Evolutionary conservation across 257 asterid genomes (phyloP).

Genomic region (Datura wrightii): DNA sequence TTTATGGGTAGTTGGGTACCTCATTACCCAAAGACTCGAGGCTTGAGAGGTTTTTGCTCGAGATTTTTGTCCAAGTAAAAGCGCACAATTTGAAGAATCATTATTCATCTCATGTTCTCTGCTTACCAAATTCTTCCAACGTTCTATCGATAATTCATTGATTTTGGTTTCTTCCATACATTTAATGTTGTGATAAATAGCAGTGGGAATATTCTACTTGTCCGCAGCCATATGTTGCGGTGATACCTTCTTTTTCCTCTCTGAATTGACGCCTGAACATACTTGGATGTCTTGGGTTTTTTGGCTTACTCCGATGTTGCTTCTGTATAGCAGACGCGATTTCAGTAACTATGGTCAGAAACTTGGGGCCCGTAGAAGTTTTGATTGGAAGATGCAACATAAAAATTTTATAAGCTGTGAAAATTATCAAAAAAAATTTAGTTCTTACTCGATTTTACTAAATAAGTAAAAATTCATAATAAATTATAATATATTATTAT

Average conservation of each 20-base stretch:
- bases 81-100: not conserved
- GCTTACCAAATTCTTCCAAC: not conserved
- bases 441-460: too few species aligned
- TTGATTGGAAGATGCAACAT: too few species aligned
- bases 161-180: not conserved
- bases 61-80: conserved; percentile 17
- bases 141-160: not conserved
- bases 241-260: not conserved
- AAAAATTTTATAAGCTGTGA: too few species aligned
- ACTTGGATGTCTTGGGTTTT: too few species aligned
- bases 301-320: not conserved
- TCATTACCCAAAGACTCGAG: not conserved
- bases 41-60: not conserved
- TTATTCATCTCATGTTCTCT: not conserved
- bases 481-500: too few species aligned
- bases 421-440: too few species aligned
- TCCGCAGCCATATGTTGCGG: not conserved
- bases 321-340: too few species aligned
- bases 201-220: not conserved
- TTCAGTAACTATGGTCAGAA: too few species aligned
- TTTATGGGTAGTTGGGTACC: not conserved
- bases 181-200: not conserved
- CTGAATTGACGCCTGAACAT: not conserved
- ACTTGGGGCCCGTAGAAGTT: too few species aligned
- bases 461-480: too few species aligned